Percentiles rank a stretch among this genome's conserved stretches.
Evolutionary conservation across 495 filamentous ascomycete genomes (phyloP).

Genomic region (Penicillium waksmanii): DNA sequence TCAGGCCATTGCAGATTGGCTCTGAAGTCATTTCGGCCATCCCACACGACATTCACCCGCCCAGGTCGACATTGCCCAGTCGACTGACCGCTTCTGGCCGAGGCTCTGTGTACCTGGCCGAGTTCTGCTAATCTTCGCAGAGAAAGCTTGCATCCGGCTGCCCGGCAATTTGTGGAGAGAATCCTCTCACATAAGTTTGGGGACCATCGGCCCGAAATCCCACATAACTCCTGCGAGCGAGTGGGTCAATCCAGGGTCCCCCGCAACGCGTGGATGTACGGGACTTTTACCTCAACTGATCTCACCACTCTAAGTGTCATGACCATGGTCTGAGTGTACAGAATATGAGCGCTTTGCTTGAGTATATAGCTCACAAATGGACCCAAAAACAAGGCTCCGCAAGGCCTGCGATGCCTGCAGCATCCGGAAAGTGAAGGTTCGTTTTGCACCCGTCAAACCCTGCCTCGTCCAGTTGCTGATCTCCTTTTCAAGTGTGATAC

Average conservation of each 20-base stretch:
- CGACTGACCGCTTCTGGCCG: not conserved
- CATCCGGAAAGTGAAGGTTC: constrained; percentile 82
- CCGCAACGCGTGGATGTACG: constrained; percentile 18
- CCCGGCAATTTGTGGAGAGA: not conserved
- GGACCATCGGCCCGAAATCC: not conserved
- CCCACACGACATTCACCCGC: not conserved
- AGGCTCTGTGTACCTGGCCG: not conserved
- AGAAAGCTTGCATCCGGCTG: not conserved
- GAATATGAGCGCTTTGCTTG: constrained; percentile 33
- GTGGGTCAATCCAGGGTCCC: constrained; percentile 24
- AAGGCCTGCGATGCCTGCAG: constrained; percentile 88
- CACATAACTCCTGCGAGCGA: constrained; percentile 2
- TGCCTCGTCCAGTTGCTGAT: constrained; percentile 16
- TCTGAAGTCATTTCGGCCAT: not conserved
- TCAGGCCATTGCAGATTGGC: not conserved
- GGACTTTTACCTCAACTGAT: constrained; percentile 8
- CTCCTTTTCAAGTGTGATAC: constrained; percentile 70
- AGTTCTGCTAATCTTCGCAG: not conserved
- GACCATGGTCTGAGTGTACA: constrained; percentile 23
- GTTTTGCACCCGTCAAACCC: constrained; percentile 17
- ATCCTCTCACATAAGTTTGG: not conserved
- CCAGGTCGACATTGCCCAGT: not conserved
- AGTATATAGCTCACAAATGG: constrained; percentile 36
- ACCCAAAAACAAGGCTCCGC: constrained; percentile 59
- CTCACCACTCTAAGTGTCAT: constrained; percentile 8